Percentiles rank a stretch among this genome's conserved stretches.
Conservation (phyloP, 2,329 filamentous ascomycete genomes). For the Aspergillus amoenus region DNA sequence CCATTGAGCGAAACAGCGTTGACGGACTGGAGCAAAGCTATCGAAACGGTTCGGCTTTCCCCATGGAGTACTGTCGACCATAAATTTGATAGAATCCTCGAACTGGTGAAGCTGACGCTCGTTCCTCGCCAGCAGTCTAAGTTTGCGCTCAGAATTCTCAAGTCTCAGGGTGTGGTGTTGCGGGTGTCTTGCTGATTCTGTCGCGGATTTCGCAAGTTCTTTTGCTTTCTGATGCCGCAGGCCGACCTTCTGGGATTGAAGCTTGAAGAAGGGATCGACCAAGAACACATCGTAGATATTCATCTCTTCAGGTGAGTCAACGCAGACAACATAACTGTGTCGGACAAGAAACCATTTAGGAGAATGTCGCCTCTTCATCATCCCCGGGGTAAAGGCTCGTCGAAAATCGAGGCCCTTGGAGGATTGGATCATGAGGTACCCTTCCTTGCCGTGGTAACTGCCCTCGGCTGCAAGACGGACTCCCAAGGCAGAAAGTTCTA, state of each 20-base stretch:
- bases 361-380: slow-evolving; percentile 77
- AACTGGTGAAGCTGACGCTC: slow-evolving; percentile 89
- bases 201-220: slow-evolving; percentile 65
- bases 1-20: slow-evolving; percentile 89
- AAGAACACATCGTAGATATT: slow-evolving; percentile 98
- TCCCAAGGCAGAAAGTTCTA: slow-evolving; percentile 90
- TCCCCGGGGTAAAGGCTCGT: slow-evolving; percentile 72
- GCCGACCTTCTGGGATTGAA: slow-evolving; percentile 69
- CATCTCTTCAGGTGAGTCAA: slow-evolving; percentile 98
- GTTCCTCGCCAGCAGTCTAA: slow-evolving; percentile 87
- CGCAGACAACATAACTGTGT: slow-evolving; percentile 95
- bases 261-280: slow-evolving; percentile 83
- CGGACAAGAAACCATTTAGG: slow-evolving; percentile 98
- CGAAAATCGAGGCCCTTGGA: slow-evolving; percentile 85
- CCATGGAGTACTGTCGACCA: slow-evolving; percentile 83
- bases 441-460: slow-evolving; percentile 97
- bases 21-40: slow-evolving; percentile 88
- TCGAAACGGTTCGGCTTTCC: slow-evolving; percentile 79
- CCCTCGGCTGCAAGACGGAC: slow-evolving; percentile 92
- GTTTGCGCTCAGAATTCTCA: slow-evolving; percentile 86
- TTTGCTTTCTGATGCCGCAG: slow-evolving; percentile 51
- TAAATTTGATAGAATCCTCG: slow-evolving; percentile 85
- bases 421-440: slow-evolving; percentile 87
- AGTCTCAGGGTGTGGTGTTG: slow-evolving; percentile 85
- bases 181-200: slow-evolving; percentile 58